Evolutionary conservation across 169 alveolate species (phyloP).

Genomic region (Plasmodium knowlesi): DNA sequence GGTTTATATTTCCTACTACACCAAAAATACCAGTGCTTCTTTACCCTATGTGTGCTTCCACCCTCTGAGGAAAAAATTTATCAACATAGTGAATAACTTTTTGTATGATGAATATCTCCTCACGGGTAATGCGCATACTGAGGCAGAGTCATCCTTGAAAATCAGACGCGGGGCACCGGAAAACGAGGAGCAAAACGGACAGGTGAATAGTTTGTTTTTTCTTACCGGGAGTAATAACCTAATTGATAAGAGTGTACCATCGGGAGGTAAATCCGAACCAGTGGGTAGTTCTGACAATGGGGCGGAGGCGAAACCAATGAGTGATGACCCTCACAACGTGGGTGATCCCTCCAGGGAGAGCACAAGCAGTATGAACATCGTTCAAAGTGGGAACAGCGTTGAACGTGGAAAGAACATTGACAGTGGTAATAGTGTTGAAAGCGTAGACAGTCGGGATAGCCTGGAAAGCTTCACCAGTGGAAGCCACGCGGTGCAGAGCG

Average conservation of each 20-base stretch:
- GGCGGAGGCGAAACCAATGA: background rate
- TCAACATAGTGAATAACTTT: conserved; percentile 40
- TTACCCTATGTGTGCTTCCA: conserved; percentile 68
- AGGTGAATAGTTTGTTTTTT: background rate
- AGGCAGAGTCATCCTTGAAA: background rate
- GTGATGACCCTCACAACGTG: background rate
- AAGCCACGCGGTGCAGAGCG: conserved; percentile 16
- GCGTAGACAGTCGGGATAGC: background rate
- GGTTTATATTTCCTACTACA: conserved; percentile 67
- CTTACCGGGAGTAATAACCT: background rate
- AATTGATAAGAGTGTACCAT: background rate
- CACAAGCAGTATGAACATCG: conserved; percentile 21
- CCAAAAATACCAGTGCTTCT: conserved; percentile 17
- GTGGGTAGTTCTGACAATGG: background rate
- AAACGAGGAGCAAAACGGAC: background rate
- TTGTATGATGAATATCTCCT: conserved; percentile 34
- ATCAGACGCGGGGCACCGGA: background rate
- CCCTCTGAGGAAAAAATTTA: conserved; percentile 59
- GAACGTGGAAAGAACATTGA: background rate
- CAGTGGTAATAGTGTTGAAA: background rate
- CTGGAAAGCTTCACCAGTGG: background rate
- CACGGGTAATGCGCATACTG: background rate
- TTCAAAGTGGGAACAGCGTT: background rate
- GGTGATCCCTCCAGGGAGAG: conserved; percentile 48
- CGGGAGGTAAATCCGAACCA: background rate